Evolutionary conservation across 306 rosid species (phyloP), one percentile per base, ranked within the genome.

Genomic region (Castanospermum australe): DNA sequence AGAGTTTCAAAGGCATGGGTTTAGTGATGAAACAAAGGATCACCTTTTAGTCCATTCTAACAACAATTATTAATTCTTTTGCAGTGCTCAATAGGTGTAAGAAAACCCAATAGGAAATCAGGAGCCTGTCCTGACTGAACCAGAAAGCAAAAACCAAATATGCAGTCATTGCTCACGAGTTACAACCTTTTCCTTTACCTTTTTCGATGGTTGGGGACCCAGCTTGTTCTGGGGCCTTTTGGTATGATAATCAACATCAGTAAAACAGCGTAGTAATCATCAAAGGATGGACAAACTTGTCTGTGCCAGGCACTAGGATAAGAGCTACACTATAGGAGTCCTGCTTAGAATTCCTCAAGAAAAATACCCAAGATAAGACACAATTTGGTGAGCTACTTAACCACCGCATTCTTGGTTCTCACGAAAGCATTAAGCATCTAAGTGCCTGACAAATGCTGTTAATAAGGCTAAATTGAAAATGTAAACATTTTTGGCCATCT

Each of bases 1-100:
- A 77, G 38, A 52, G 75, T 45, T n/a, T n/a, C n/a, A 77, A 77
- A 77, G 75, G 75, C 38, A 25, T 67, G 57, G 82, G 56, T n/a
- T n/a, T n/a, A n/a, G n/a, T n/a, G n/a, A n/a, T 78, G 60, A 55
- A 77, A 36, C 12, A 78, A 55, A 25, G 4, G 51, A 56, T 55
- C 20, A 42, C 60, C 60, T 78, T 77, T 67, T 52, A 54, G 57
- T 39, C 75, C 36, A 67, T 77, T 64, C 67, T 55, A 67, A 50
- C 65, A 30, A 13, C 69, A 56, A 78, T 68, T 10, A 67, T 67
- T 41, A 30, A 50, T 32, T 78, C 60, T 56, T 67, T 41, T 67
- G 50, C 61, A 18, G 28, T 67, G 47, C 57, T 41, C 6, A 36
- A 77, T 66, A 5, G 10, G 67, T 4, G 67, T 12, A 51, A 17